Percentiles rank a stretch among this genome's conserved stretches.
Conservation (phyloP, 176 grass and related monocot species). For the Puccinellia tenuiflora region DNA sequence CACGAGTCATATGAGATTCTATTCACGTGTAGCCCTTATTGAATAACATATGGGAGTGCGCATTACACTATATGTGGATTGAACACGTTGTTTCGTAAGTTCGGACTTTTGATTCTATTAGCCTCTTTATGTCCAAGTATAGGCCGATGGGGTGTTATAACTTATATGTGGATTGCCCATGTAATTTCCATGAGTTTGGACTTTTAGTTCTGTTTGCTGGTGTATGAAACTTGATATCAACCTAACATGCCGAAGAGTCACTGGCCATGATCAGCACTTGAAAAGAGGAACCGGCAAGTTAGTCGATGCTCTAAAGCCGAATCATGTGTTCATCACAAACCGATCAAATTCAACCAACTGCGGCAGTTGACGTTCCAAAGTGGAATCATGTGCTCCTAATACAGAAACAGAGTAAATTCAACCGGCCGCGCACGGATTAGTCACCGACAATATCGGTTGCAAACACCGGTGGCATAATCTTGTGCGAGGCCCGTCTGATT, state of each 20-base stretch:
- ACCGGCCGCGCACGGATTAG: background rate
- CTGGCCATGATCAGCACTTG: conserved; percentile 1
- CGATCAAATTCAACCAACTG: conserved; percentile 8
- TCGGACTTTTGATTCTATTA: too few relatives aligned
- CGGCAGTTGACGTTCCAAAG: background rate
- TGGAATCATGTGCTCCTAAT: background rate
- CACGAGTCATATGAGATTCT: too few relatives aligned
- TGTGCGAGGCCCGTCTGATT: conserved; percentile 13
- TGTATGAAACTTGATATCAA: too few relatives aligned
- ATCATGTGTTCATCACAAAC: background rate
- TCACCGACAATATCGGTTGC: conserved; percentile 11
- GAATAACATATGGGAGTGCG: too few relatives aligned
- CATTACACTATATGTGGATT: too few relatives aligned
- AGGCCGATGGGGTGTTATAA: too few relatives aligned
- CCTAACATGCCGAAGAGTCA: background rate
- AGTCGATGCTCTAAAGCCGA: background rate
- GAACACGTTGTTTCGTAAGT: too few relatives aligned
- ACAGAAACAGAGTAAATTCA: conserved; percentile 19
- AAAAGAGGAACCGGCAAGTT: conserved; percentile 19
- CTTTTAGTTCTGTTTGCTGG: too few relatives aligned
- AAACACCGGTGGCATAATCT: conserved; percentile 23
- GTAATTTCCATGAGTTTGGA: too few relatives aligned
- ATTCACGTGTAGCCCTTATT: too few relatives aligned
- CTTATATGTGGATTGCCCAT: too few relatives aligned
- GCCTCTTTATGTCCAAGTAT: too few relatives aligned